A percentile compares a stretch with the other conserved stretches of the same genome.
Evolutionary conservation across 2,329 filamentous ascomycete genomes (phyloP).

Genomic region (Penicillium sp.): DNA sequence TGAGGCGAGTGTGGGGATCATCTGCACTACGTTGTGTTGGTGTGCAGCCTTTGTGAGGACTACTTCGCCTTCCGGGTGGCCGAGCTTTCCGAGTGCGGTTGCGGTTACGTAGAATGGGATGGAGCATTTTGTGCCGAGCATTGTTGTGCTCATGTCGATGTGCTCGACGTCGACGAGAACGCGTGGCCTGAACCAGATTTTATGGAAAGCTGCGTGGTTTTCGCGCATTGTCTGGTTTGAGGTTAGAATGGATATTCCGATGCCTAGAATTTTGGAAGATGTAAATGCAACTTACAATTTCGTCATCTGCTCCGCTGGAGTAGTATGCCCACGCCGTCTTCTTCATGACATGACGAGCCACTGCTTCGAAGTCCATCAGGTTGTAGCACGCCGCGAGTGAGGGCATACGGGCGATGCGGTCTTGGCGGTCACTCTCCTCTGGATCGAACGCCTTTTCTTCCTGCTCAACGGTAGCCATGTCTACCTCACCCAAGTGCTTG

Average conservation of each 20-base stretch:
- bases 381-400: constrained; percentile 86
- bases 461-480: constrained; percentile 73
- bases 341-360: constrained; percentile 88
- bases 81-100: constrained; percentile 91
- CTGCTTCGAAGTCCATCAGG: constrained; percentile 90
- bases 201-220: constrained; percentile 93
- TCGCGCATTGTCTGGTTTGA: constrained; percentile 74
- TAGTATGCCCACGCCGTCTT: constrained; percentile 97
- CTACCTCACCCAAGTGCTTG: constrained; percentile 84
- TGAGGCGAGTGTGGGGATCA: constrained; percentile 96
- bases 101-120: constrained; percentile 96
- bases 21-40: constrained; percentile 89
- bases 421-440: constrained; percentile 68
- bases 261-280: constrained; percentile 5
- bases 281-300: constrained; percentile 59
- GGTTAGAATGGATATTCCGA: neutral
- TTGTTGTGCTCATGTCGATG: constrained; percentile 82
- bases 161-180: constrained; percentile 85
- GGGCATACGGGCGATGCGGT: constrained; percentile 72
- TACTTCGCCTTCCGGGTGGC: constrained; percentile 89
- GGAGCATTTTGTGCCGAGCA: constrained; percentile 80
- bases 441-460: constrained; percentile 65
- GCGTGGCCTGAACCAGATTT: constrained; percentile 92
- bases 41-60: constrained; percentile 77
- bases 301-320: constrained; percentile 85